phyloP scores from a whole-genome alignment of 768 basidiomycete species.

The Termitomyces sp. region DNA sequence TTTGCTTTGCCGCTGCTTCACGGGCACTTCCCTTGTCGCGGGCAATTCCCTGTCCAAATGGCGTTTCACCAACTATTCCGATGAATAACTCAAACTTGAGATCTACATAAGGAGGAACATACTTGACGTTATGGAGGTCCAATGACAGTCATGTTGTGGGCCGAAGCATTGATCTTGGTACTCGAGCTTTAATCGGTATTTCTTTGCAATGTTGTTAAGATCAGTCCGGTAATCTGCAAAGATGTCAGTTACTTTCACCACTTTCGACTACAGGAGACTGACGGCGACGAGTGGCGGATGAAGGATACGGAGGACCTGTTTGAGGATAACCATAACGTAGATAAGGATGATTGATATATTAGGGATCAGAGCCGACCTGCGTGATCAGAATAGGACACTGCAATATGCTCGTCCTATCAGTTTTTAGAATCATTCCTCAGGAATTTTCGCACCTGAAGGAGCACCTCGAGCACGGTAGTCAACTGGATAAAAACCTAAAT shows the following conservation, averaged over 20 bases:
- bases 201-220: constrained; percentile 8
- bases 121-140: neutral
- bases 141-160: constrained; percentile 1
- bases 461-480: neutral
- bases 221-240: constrained; percentile 5
- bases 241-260: neutral
- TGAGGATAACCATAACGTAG: neutral
- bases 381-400: neutral
- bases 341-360: neutral
- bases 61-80: neutral
- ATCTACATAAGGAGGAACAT: neutral
- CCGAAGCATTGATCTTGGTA: neutral
- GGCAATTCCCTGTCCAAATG: neutral
- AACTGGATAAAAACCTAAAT: neutral
- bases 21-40: constrained; percentile 3
- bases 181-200: neutral
- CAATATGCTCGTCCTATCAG: neutral
- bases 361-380: neutral
- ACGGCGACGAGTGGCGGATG: neutral
- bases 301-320: neutral
- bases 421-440: neutral
- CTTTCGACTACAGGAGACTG: neutral
- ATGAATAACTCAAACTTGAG: neutral
- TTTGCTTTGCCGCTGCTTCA: constrained; percentile 2
- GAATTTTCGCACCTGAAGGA: neutral